Evolutionary conservation across 345 rosid species (phyloP).

Genomic region (Chamaenerion angustifolium): DNA sequence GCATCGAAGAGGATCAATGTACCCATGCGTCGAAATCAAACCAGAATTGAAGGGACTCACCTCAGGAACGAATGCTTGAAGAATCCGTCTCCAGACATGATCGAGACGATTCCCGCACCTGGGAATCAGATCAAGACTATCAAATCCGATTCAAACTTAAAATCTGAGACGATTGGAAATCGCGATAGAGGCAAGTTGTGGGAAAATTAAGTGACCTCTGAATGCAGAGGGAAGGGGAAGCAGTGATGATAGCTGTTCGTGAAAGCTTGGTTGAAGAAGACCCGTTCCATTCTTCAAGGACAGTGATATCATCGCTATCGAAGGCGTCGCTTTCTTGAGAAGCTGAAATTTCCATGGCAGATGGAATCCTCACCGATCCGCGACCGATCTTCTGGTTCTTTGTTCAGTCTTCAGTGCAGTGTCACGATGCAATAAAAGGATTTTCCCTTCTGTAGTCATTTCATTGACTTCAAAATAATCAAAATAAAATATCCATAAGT

Average conservation of each 20-base stretch:
- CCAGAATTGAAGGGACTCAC: constrained; percentile 16
- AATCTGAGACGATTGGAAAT: not conserved
- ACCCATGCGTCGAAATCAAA: no score
- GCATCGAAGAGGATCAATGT: constrained; percentile 6
- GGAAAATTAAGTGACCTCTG: constrained; percentile 26
- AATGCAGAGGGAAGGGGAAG: constrained; percentile 44
- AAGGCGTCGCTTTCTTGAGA: not conserved
- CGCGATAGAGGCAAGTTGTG: not conserved
- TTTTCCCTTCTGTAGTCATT: no score
- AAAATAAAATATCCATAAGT: no score
- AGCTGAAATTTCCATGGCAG: constrained; percentile 7
- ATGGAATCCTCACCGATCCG: constrained; percentile 1
- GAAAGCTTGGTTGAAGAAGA: constrained; percentile 61
- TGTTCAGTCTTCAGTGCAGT: not conserved
- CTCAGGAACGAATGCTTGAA: constrained; percentile 92
- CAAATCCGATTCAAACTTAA: not conserved
- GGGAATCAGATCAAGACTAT: constrained; percentile 1
- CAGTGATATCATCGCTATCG: not conserved
- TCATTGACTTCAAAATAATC: no score
- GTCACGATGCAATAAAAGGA: not conserved
- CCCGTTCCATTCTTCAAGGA: constrained; percentile 72
- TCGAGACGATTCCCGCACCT: constrained; percentile 52
- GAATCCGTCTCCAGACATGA: constrained; percentile 70
- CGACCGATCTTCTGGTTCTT: not conserved
- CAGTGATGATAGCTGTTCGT: constrained; percentile 49